Base-by-base conservation (phyloP, 257 asterid species). In the Solanum lignicaule region DNA sequence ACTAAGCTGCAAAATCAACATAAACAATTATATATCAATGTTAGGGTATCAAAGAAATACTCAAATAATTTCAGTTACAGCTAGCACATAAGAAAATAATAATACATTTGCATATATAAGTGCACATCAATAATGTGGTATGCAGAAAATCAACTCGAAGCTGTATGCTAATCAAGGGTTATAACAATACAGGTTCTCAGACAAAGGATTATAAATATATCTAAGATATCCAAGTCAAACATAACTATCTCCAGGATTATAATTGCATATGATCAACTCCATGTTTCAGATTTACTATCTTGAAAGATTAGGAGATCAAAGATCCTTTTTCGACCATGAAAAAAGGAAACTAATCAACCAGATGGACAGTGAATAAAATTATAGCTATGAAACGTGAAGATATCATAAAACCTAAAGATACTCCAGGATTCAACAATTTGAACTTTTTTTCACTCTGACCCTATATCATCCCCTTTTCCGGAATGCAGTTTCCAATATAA, bases 1-100 rank as follows among this genome's bases (percentile, higher is more conserved):
- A 88, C 93, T 94, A 91, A 96, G 96, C 99, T 96, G 97, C 90
- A 91, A 72, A 86, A 33, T 41, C 23, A 78, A 41, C 68, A 79
- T 73, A 55, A 85, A 72, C 5, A 14, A 13, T 41, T 1, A 32
- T 32, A 32, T 32, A 38, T 75, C 32, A 33, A 74, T 35, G 32
- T 5, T 21, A 38, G 35, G 29, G 8, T 29, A 15, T 15, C 60
- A 78, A 14, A 41, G 66, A 43, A 75, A 43, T 27, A 79, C 9
- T 85, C 46, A 41, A 13, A 69, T 10, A 69, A 13, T 79, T 38
- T 7, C n/a, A 78, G 62, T 66, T 39, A 10, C 82, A 68, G 14
- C 46, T 65, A 35, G 43, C 79, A 84, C 87, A 60, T 29, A 27
- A 18, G 23, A 48, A 84, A 84, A 43, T 6, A 84, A 69, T 5